A percentile compares a stretch with the other conserved stretches of the same genome.
Evolutionary conservation across 495 filamentous ascomycete species (phyloP).

Genomic region (Penicillium dipodomyicola): DNA sequence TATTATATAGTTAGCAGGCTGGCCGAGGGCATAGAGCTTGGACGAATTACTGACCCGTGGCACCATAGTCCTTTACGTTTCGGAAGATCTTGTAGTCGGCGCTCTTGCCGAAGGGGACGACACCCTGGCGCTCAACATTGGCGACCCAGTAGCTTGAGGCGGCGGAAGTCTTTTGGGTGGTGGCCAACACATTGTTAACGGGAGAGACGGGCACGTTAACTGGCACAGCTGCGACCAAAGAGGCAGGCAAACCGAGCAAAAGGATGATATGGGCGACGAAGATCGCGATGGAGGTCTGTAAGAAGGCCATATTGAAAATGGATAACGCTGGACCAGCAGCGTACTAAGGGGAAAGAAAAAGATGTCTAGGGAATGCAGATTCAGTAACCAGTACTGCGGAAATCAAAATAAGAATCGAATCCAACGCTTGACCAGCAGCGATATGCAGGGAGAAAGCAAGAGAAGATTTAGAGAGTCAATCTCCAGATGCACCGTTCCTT

Average conservation of each 20-base stretch:
- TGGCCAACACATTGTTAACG: slow-evolving; percentile 13
- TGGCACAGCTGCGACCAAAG: slow-evolving; percentile 45
- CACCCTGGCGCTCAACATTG: slow-evolving; percentile 67
- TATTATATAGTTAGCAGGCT: slow-evolving; percentile 28
- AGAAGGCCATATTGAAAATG: slow-evolving; percentile 30
- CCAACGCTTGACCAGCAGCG: slow-evolving; percentile 19
- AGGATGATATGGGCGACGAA: slow-evolving; percentile 40
- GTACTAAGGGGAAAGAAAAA: slow-evolving; percentile 13
- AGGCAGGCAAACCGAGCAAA: slow-evolving; percentile 36
- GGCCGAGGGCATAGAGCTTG: slow-evolving; percentile 13
- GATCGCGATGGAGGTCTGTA: slow-evolving; percentile 30
- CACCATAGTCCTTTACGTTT: slow-evolving; percentile 84
- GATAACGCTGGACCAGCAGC: slow-evolving; percentile 40
- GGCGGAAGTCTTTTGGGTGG: slow-evolving; percentile 14
- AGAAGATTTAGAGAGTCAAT: slow-evolving; percentile 9
- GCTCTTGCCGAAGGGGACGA: slow-evolving; percentile 58
- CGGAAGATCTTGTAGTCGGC: slow-evolving; percentile 72
- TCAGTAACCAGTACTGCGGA: slow-evolving; percentile 40
- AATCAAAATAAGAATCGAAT: background rate
- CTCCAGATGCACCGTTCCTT: background rate
- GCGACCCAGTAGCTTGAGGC: slow-evolving; percentile 68
- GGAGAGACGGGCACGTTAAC: slow-evolving; percentile 37
- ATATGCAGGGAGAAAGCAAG: slow-evolving; percentile 15
- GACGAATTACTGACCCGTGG: slow-evolving; percentile 49
- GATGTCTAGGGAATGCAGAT: slow-evolving; percentile 17